Evolutionary conservation across 2,329 filamentous ascomycete species (phyloP), one percentile per base, ranked within the genome.

Genomic region (Penicillium decumbens): DNA sequence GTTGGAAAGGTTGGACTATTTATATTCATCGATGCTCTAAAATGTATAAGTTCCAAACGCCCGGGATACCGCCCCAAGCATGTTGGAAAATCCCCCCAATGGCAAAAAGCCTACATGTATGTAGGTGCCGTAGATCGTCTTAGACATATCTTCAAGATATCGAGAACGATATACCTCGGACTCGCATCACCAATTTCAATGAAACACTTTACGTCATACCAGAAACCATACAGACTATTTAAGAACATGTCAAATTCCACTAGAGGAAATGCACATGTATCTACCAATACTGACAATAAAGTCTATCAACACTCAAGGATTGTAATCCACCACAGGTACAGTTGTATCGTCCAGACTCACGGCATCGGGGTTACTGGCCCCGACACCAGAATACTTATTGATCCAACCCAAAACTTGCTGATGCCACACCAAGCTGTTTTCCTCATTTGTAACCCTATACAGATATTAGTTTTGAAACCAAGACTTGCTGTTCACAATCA

Each of bases 371-470:
- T 68, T 67, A 30, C 49, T 53, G 41, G 58, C 51, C 28, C 47
- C 61, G 23, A 72, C 49, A 2, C 70, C 71, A 2, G 70, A 68
- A 41, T 80, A 78, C 56, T 72, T 72, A 57, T 82, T 82, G 55
- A 85, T 77, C 83, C 87, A 95, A 35, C 79, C 80, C 13, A 95
- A 66, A 13, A 95, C 89, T 65, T 89, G 87, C 53, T 81, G 80
- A 61, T 95, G 89, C 91, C 91, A 95, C 4, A 92, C 80, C 15
- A 95, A 72, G n/a, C 83, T 87, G 68, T 95, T 95, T 70, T 95
- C 90, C 0, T 84, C 86, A 63, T 93, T 92, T 39, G 91, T 62
- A 2, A 95, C 89, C 88, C 88, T 71, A 45, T 23, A 37, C 20
- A 3, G 18, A 45, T 27, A 25, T 37, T 9, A 45, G 51, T 20